Base-by-base conservation (phyloP, 1,139 yeast species). In the Pneumocystis canis region DNA sequence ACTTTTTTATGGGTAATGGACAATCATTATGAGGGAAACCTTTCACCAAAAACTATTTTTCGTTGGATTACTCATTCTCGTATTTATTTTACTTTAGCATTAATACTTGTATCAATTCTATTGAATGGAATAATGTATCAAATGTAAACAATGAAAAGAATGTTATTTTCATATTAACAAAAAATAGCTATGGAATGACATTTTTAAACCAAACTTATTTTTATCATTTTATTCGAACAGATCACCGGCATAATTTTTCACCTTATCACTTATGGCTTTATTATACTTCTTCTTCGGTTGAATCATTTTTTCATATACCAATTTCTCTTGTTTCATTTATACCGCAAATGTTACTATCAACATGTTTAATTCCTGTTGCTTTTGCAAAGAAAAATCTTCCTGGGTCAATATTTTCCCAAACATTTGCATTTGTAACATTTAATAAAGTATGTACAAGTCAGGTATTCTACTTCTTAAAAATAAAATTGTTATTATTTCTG, bases 381-480 rank as follows among this genome's bases (percentile, higher is more conserved):
- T 80, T 83, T 70, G 83, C 86, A 1, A 74, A 77, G 58, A 72
- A 71, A 20, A 82, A 84, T 65, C 70, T 86, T 35, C 73, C 83
- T n/a, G 79, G 85, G 58, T 81, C 89, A 28, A 73, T 89, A 67
- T 88, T 90, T 71, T 72, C 89, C n/a, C 97, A 90, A 73, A 92
- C 98, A 0, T 85, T 89, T 73, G 81, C 89, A 35, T 92, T 92
- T 75, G 96, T 90, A 41, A 79, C 94, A 1, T 89, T 85, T 75
- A 92, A 92, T 76, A 92, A 92, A 74, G 97, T 92, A 41, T 87
- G 95, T 70, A 92, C 98, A 0, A 88, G 96, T 0, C 94, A 85
- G 71, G 53, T 41, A 39, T 7, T 33, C 16, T 35, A 14, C 30
- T 30, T 31, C 9, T 35, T 32, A 18, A 6, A 9, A 9, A 39